Conservation (phyloP, 2,329 filamentous ascomycete species). For the Neocatenulostroma microsporum region DNA sequence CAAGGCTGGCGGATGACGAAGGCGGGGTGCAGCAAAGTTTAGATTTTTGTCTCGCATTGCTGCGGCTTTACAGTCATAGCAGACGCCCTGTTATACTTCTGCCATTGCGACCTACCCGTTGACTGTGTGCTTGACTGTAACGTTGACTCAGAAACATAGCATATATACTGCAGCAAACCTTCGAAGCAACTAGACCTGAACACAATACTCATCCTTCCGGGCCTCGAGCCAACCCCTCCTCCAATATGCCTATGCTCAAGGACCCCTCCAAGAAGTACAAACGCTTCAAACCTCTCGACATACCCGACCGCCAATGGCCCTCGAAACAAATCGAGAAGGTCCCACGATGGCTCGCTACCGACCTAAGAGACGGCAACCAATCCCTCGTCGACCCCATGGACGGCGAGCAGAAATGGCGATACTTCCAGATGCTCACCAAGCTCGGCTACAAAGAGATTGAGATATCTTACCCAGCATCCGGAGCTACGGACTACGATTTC, state of each 20-base stretch:
- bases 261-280: conserved; percentile 72
- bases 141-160: no score
- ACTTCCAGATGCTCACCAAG: conserved; percentile 88
- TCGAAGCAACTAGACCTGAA: no score
- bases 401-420: conserved; percentile 87
- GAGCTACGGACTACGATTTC: conserved; percentile 94
- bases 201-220: no score
- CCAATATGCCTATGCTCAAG: conserved; percentile 49
- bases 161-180: no score
- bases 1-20: no score
- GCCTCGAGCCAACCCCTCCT: no score
- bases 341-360: conserved; percentile 83
- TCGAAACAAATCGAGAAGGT: conserved; percentile 73
- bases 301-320: conserved; percentile 74
- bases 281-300: conserved; percentile 57
- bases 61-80: no score
- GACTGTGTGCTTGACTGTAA: no score
- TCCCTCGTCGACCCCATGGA: conserved; percentile 91
- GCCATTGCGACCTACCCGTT: no score
- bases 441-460: conserved; percentile 98
- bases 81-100: no score
- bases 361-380: conserved; percentile 89
- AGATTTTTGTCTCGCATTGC: no score
- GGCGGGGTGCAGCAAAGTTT: no score
- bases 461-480: conserved; percentile 89